Evolutionary conservation across 768 basidiomycete species (phyloP), one percentile per base, ranked within the genome.

Genomic region (Galerina marginata): DNA sequence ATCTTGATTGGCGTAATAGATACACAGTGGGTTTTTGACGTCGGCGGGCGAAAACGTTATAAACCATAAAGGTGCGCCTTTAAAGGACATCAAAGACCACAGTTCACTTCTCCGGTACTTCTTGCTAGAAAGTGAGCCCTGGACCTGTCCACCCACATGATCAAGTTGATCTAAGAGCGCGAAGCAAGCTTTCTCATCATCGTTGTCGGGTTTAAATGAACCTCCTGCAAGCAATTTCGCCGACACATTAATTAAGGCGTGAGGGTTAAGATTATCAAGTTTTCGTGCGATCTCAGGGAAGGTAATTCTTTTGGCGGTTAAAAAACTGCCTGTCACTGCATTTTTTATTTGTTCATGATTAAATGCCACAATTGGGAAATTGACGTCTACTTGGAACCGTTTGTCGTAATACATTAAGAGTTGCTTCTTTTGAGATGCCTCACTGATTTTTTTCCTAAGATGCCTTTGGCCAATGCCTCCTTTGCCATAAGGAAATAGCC

Each of bases 401-500:
- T 74, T 74, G 51, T 80, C 75, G 59, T 71, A 62, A 54, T 78
- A 78, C 71, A 74, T 67, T 2, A 80, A 56, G 1, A 74, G 51
- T 2, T 65, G 43, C 20, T 54, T 46, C 20, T 72, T 72, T 47
- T 74, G 72, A 4, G 44, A 53, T 3, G 15, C 14, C 12, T 66
- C 65, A 12, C 68, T 65, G 1, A 75, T 48, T 33, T 47, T 62
- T 6, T 46, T 56, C 14, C 47, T 62, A 1, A 23, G 54, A 6
- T 25, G 15, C 7, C 7, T 25, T 38, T 64, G 53, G 10, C 65
- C 69, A n/a, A 70, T 55, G 0, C 69, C 66, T 2, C 73, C 73
- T 16, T 67, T 36, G 0, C 79, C 76, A 65, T 79, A 81, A 0
- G 77, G 79, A 64, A 75, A 81, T 0, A 81, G 62, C 76, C 77